Percentiles rank a stretch among this genome's conserved stretches.
phyloP scores from a whole-genome alignment of 2,329 filamentous ascomycete genomes.

The Neurospora sp. region DNA sequence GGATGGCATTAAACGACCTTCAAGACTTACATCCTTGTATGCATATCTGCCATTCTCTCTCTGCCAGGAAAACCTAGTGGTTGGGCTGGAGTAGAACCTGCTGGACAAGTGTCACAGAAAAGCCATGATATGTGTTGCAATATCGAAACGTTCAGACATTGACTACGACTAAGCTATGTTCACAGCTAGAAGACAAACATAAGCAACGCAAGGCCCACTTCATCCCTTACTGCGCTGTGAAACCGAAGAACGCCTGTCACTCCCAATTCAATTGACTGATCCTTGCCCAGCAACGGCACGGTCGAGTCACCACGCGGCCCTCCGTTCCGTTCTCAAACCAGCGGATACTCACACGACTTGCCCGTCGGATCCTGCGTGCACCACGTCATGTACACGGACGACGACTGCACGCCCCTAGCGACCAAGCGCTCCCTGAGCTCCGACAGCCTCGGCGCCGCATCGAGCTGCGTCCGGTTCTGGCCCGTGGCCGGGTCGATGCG shows the following conservation, averaged over 20 bases:
- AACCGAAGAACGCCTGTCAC: background rate
- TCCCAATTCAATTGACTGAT: background rate
- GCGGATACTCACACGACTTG: constrained; percentile 31
- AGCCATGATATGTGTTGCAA: background rate
- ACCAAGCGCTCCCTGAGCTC: constrained; percentile 72
- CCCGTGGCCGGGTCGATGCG: constrained; percentile 49
- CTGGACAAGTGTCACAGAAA: background rate
- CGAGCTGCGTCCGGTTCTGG: constrained; percentile 59
- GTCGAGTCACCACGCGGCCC: background rate
- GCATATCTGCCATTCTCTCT: too few species aligned
- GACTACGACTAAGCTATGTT: background rate
- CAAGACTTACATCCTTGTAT: too few species aligned
- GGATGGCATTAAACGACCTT: too few species aligned
- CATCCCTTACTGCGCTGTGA: background rate
- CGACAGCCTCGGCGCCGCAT: constrained; percentile 57
- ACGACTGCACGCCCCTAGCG: constrained; percentile 51
- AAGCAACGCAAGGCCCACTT: background rate
- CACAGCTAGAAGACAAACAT: background rate
- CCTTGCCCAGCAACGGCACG: background rate
- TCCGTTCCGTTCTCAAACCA: constrained; percentile 2
- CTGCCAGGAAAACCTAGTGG: background rate
- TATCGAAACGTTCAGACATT: background rate
- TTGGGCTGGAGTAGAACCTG: background rate
- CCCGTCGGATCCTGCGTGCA: constrained; percentile 50
- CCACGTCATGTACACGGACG: constrained; percentile 61